Evolutionary conservation across 2,329 filamentous ascomycete species (phyloP).

Genomic region (Penicillium decumbens): DNA sequence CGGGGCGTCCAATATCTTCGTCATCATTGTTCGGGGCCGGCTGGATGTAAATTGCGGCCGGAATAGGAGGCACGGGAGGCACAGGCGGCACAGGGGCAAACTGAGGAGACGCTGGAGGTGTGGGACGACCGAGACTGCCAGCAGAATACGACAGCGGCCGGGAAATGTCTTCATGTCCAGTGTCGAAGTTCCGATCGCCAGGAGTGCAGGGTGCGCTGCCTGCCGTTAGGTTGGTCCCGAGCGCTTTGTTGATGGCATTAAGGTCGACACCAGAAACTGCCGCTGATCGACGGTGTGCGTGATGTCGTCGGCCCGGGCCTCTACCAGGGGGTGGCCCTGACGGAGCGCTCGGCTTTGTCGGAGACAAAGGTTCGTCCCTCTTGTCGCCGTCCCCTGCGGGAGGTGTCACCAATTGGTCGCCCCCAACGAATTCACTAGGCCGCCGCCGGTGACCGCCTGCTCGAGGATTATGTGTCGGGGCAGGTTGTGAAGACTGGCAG

Average conservation of each 20-base stretch:
- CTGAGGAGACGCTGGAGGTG: conserved; percentile 34
- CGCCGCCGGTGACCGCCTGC: conserved; percentile 65
- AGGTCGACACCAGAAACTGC: conserved; percentile 83
- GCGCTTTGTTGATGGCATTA: conserved; percentile 49
- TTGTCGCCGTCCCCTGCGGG: conserved; percentile 56
- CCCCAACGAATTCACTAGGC: conserved; percentile 82
- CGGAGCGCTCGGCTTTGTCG: conserved; percentile 27
- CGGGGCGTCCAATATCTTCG: conserved; percentile 65
- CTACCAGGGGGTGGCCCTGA: conserved; percentile 39
- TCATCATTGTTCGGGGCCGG: conserved; percentile 12
- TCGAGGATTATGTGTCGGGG: conserved; percentile 55
- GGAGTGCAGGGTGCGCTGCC: conserved; percentile 57
- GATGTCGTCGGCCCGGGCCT: conserved; percentile 59
- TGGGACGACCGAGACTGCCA: conserved; percentile 26
- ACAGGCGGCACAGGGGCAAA: conserved; percentile 16
- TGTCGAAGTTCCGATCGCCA: conserved; percentile 36
- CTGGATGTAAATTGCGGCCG: conserved; percentile 15
- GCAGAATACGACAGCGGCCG: conserved; percentile 35
- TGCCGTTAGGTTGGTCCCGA: conserved; percentile 42
- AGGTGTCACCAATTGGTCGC: conserved; percentile 50
- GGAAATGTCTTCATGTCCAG: conserved; percentile 27
- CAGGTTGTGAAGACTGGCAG: conserved; percentile 42
- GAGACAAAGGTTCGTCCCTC: conserved; percentile 21
- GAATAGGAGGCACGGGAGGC: conserved; percentile 16
- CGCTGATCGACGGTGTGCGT: conserved; percentile 73